A percentile compares a stretch with the other conserved stretches of the same genome.
Conservation (phyloP, 2,329 filamentous ascomycete genomes). For the Exophiala viscosa region DNA sequence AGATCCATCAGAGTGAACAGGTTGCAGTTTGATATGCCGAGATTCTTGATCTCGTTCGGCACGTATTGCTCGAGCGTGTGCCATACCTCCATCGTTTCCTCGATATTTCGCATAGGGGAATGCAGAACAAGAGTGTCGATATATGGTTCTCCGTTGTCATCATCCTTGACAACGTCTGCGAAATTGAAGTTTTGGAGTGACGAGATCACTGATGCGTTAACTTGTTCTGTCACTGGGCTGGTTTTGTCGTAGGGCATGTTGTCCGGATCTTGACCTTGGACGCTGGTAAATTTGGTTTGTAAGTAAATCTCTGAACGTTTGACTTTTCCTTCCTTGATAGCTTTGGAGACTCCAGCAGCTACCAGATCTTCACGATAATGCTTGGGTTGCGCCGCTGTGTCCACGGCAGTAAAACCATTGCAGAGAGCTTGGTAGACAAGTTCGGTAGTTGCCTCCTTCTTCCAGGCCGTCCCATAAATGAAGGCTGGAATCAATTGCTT, state of each 20-base stretch:
- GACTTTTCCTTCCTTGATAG: constrained; percentile 58
- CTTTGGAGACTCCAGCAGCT: constrained; percentile 61
- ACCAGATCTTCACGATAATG: constrained; percentile 74
- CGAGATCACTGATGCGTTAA: constrained; percentile 62
- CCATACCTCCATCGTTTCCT: constrained; percentile 63
- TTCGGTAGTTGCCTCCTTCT: constrained; percentile 63
- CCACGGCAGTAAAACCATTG: constrained; percentile 65
- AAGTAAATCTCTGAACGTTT: constrained; percentile 62
- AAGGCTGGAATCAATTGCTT: constrained; percentile 38
- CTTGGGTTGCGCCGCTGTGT: constrained; percentile 73
- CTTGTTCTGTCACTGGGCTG: constrained; percentile 59
- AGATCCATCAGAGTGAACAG: constrained; percentile 49
- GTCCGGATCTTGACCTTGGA: constrained; percentile 57
- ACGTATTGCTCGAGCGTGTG: constrained; percentile 62
- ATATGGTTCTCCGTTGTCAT: constrained; percentile 45
- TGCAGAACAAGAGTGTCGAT: constrained; percentile 60
- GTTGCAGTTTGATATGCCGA: constrained; percentile 75
- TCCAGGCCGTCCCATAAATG: constrained; percentile 85
- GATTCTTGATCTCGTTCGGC: constrained; percentile 58
- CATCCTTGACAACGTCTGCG: constrained; percentile 21
- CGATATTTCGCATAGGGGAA: constrained; percentile 50
- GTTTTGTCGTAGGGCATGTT: constrained; percentile 62
- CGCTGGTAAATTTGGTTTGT: constrained; percentile 78
- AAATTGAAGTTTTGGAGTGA: constrained; percentile 56
- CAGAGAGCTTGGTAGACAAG: constrained; percentile 67